These are phyloP conservation scores for Heterococcus sp. DNA, from an alignment of 108 stramenopile genomes.

Conservation along the genomic window DNA sequence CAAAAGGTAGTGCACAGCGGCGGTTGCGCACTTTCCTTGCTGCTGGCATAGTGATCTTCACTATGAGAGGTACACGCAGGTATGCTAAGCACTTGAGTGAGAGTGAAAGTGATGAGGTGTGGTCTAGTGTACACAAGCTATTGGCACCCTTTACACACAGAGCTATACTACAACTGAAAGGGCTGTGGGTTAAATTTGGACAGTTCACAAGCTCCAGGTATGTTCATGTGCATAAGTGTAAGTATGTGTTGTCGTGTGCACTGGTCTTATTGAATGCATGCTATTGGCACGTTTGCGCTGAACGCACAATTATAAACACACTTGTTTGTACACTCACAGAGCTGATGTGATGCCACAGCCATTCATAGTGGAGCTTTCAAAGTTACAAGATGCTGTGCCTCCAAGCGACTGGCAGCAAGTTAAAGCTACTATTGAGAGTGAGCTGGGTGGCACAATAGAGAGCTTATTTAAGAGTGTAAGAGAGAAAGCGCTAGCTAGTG, in stretches of 20 bases:
- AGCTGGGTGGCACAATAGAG: slow-evolving; percentile 66
- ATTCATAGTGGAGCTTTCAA: slow-evolving; percentile 41
- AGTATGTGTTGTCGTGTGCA: too few relatives aligned
- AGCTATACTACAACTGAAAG: slow-evolving; percentile 23
- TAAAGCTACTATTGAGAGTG: slow-evolving; percentile 72
- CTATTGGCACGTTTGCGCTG: too few relatives aligned
- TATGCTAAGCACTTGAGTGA: slow-evolving; percentile 15
- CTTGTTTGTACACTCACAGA: too few relatives aligned
- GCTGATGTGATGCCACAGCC: slow-evolving; percentile 46
- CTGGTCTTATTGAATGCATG: too few relatives aligned
- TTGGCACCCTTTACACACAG: slow-evolving; percentile 28
- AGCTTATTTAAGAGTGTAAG: slow-evolving; percentile 74
- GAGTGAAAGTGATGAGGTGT: slow-evolving; percentile 11
- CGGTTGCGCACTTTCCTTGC: slow-evolving; percentile 18
- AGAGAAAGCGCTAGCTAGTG: slow-evolving; percentile 76
- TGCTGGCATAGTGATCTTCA: slow-evolving; percentile 4
- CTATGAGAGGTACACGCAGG: slow-evolving; percentile 4
- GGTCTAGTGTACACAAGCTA: slow-evolving; percentile 23
- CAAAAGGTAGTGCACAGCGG: slow-evolving; percentile 11
- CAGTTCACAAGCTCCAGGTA: too few relatives aligned
- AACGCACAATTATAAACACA: too few relatives aligned
- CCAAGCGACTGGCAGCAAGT: slow-evolving; percentile 15
- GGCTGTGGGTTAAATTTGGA: slow-evolving; percentile 45
- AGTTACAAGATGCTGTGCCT: slow-evolving; percentile 37
- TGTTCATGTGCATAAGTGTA: too few relatives aligned